phyloP scores from a whole-genome alignment of 768 basidiomycete species.

The Antrodiella citrinella region DNA sequence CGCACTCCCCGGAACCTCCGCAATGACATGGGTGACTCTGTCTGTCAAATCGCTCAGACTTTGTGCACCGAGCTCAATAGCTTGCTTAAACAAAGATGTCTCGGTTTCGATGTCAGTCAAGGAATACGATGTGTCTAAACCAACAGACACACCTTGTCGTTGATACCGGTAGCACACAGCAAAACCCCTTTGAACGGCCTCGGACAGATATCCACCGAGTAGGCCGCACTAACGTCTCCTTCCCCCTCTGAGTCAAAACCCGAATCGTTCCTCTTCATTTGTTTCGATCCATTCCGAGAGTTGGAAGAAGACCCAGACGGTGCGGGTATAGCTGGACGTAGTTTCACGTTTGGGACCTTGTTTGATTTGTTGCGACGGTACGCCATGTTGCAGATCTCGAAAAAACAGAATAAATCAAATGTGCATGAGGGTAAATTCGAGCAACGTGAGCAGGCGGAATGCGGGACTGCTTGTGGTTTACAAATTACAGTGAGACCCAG shows the following conservation, averaged over 20 bases:
- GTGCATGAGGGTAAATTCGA: not conserved
- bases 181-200: constrained; percentile 59
- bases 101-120: constrained; percentile 20
- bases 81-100: constrained; percentile 68
- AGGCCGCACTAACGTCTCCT: not conserved
- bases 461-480: too few species aligned
- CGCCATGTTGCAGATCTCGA: not conserved
- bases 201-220: constrained; percentile 31
- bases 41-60: constrained; percentile 71
- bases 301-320: constrained; percentile 34
- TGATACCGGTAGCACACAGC: constrained; percentile 70
- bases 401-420: not conserved
- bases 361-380: not conserved
- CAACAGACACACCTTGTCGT: constrained; percentile 55
- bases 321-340: constrained; percentile 45
- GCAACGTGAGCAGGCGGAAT: not conserved
- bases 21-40: constrained; percentile 81
- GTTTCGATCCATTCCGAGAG: constrained; percentile 21
- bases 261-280: constrained; percentile 36
- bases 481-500: not conserved
- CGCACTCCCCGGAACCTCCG: constrained; percentile 68
- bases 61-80: constrained; percentile 72
- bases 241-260: constrained; percentile 34
- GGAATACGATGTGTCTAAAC: not conserved
- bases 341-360: constrained; percentile 68